A percentile compares a stretch with the other conserved stretches of the same genome.
phyloP scores from a whole-genome alignment of 305 asterid species.

The Solanum chacoense region DNA sequence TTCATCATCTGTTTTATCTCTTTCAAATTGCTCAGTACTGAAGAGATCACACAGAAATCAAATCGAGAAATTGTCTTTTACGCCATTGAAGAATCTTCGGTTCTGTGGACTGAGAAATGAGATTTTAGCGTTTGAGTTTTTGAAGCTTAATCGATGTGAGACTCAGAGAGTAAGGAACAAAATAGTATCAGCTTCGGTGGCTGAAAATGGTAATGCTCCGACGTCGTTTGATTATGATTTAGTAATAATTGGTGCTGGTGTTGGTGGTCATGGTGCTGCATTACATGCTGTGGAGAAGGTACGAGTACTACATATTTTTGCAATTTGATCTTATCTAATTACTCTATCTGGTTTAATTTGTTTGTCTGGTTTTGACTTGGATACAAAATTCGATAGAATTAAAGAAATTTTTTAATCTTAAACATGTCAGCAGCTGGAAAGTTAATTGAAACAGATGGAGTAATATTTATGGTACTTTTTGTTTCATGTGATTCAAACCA shows the following conservation, averaged over 20 bases:
- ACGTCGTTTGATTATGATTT: slow-evolving; percentile 74
- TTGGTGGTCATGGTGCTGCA: slow-evolving; percentile 98
- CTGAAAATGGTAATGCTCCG: slow-evolving; percentile 51
- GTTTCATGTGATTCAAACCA: background rate
- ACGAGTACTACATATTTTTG: background rate
- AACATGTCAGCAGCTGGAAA: no score
- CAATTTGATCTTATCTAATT: background rate
- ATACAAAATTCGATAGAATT: no score
- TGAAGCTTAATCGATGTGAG: slow-evolving; percentile 7
- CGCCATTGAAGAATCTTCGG: slow-evolving; percentile 17
- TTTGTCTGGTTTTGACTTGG: accelerated
- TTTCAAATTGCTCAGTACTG: background rate
- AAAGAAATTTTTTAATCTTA: background rate
- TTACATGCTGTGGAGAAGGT: slow-evolving; percentile 97
- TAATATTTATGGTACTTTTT: no score
- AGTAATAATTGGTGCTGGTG: slow-evolving; percentile 95
- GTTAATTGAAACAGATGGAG: no score
- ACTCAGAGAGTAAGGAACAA: background rate
- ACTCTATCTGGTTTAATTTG: background rate
- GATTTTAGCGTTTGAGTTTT: slow-evolving; percentile 28
- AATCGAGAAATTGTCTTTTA: background rate
- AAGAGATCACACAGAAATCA: background rate
- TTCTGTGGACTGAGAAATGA: slow-evolving; percentile 81
- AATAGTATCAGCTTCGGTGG: slow-evolving; percentile 36
- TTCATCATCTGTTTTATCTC: background rate